phyloP scores from a whole-genome alignment of 805 yeast species.

The Maudiozyma turicensis region DNA sequence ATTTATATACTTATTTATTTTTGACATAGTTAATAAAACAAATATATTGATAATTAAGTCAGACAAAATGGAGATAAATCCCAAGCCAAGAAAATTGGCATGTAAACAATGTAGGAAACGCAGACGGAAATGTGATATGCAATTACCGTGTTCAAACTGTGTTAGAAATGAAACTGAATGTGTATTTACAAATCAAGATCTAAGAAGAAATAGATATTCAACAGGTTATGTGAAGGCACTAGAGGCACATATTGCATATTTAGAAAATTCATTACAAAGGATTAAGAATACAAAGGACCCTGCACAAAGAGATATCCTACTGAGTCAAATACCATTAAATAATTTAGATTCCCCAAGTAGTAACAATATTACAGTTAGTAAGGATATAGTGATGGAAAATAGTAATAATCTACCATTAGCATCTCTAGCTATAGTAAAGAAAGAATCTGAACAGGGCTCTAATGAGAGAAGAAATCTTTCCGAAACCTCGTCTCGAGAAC shows the following conservation, averaged over 20 bases:
- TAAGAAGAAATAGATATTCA: constrained; percentile 38
- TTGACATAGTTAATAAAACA: too few relatives aligned
- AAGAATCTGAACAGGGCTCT: not conserved
- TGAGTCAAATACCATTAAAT: constrained; percentile 4
- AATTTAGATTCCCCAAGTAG: constrained; percentile 2
- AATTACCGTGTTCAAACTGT: constrained; percentile 39
- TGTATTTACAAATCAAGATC: constrained; percentile 33
- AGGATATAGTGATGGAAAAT: too few relatives aligned
- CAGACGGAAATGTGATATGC: constrained; percentile 37
- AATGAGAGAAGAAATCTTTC: not conserved
- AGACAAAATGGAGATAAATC: not conserved
- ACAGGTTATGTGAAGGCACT: constrained; percentile 36
- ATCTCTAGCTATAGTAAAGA: not conserved
- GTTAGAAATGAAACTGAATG: constrained; percentile 35
- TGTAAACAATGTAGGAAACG: constrained; percentile 19
- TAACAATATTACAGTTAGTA: not conserved
- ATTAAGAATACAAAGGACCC: constrained; percentile 7
- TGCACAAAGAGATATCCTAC: constrained; percentile 5
- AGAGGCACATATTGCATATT: constrained; percentile 20
- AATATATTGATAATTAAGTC: too few relatives aligned
- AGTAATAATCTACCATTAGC: not conserved
- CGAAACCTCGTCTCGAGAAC: not conserved
- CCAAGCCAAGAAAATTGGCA: constrained; percentile 6
- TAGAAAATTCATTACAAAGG: constrained; percentile 11
- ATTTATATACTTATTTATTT: too few relatives aligned